Conservation (phyloP, 805 yeast species). For the Wickerhamiella cacticola region DNA sequence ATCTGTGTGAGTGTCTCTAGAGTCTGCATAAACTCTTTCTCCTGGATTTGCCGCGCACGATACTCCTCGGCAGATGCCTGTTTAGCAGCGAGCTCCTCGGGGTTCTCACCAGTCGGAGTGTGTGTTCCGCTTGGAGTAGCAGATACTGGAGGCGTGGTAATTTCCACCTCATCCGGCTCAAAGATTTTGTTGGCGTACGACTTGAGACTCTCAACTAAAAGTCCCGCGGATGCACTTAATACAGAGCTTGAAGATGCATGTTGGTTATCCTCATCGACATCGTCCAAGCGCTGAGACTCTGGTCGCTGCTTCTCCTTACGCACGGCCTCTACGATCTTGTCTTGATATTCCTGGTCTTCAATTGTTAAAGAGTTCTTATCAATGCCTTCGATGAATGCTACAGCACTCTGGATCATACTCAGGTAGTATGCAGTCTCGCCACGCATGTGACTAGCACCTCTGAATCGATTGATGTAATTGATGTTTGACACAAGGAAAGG, state of each 20-base stretch:
- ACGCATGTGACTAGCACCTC: constrained; percentile 57
- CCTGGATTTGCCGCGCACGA: constrained; percentile 32
- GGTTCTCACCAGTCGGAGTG: constrained; percentile 17
- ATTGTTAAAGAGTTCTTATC: constrained; percentile 49
- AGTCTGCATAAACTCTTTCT: constrained; percentile 37
- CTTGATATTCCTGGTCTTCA: constrained; percentile 44
- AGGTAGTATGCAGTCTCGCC: constrained; percentile 91
- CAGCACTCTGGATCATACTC: constrained; percentile 82
- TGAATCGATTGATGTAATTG: constrained; percentile 71
- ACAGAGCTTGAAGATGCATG: constrained; percentile 27
- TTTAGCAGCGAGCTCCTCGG: constrained; percentile 28
- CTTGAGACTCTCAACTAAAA: constrained; percentile 40
- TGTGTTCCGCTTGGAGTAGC: constrained; percentile 8
- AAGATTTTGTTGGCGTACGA: constrained; percentile 29
- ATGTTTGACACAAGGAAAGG: constrained; percentile 61
- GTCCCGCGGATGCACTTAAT: constrained; percentile 35
- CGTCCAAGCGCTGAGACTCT: constrained; percentile 14
- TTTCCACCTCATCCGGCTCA: constrained; percentile 26
- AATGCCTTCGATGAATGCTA: constrained; percentile 59
- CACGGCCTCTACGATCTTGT: constrained; percentile 32
- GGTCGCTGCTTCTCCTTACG: constrained; percentile 30
- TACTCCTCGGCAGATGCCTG: constrained; percentile 31
- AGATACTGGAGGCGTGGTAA: constrained; percentile 11
- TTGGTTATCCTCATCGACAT: neutral
- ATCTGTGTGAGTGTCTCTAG: constrained; percentile 45